Base-by-base conservation (phyloP, 2,329 filamentous ascomycete genomes). In the Scedosporium dehoogii region DNA sequence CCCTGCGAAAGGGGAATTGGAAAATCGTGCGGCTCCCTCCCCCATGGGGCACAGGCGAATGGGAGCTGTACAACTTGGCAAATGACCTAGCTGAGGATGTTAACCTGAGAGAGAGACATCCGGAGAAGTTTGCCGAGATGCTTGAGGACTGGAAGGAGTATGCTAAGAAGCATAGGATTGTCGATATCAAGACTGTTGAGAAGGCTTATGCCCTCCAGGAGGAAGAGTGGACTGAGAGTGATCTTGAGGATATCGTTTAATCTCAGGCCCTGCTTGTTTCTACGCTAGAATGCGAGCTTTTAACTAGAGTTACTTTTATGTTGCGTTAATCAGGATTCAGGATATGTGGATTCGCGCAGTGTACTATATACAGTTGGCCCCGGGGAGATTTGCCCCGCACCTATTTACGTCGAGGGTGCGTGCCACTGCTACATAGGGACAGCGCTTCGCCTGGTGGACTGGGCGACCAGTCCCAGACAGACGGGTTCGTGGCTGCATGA, bases 11-110 rank as follows among this genome's bases (percentile, higher is more conserved):
- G 61, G 81, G 78, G 6, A 76, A 82, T 66, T 85, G 79, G 77
- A 85, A 85, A 69, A 81, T 81, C 4, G 77, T 83, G 53, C 84
- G 81, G 67, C 81, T 85, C 59, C 81, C 80, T 1, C 80, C 79
- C 62, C 81, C 78, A 21, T 68, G 68, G 60, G 70, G 66, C 18
- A 21, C 82, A 0, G 81, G 83, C 67, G 76, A 76, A 27, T 85
- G 82, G 82, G 79, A 85, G 70, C 70, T 85, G 46, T 85, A 83
- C 67, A 78, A 85, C 66, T 72, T 85, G 2, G 70, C 68, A 5
- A 71, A 72, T 1, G 82, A 85, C 64, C 79, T 79, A 0, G 81
- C 81, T 3, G 80, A 85, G 69, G 72, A 78, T 0, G 70, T 78
- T 58, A 78, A 81, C 66, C 66, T 81, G 29, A 70, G 73, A 0